Conservation (phyloP, 148 eudicot genomes). For the Spergularia marina region DNA sequence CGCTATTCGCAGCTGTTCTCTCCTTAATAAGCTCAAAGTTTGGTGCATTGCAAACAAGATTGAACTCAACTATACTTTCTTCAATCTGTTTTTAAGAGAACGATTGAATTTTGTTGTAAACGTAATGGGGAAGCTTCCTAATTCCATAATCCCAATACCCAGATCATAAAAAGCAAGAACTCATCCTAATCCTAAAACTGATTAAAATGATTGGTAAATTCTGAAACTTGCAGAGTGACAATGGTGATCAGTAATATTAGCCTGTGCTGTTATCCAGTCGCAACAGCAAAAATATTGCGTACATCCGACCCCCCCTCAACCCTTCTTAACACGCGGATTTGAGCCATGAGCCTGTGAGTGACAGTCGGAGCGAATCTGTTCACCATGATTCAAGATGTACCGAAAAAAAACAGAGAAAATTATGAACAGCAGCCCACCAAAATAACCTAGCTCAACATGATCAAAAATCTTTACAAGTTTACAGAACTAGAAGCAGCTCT, state of each 20-base stretch:
- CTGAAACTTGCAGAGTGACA: too few relatives aligned
- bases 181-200: too few relatives aligned
- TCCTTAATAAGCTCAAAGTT: constrained; percentile 28
- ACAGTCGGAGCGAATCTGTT: too few relatives aligned
- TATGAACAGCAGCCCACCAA: background rate
- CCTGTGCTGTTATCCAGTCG: too few relatives aligned
- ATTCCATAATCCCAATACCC: background rate
- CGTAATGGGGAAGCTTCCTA: too few relatives aligned
- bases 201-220: too few relatives aligned
- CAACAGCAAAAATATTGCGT: too few relatives aligned
- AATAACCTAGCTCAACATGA: background rate
- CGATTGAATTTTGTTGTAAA: background rate
- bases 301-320: too few relatives aligned
- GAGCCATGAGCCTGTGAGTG: background rate
- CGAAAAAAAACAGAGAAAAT: too few relatives aligned
- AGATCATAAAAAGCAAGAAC: background rate
- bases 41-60: constrained; percentile 28
- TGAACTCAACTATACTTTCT: background rate
- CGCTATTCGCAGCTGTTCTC: constrained; percentile 35
- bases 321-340: background rate
- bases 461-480: background rate
- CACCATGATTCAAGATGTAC: too few relatives aligned
- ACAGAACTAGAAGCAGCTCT: background rate
- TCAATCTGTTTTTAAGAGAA: background rate
- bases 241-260: too few relatives aligned